These are phyloP conservation scores for Malus sylvestris DNA, from an alignment of 306 rosid genomes.

Conservation along the genomic window DNA sequence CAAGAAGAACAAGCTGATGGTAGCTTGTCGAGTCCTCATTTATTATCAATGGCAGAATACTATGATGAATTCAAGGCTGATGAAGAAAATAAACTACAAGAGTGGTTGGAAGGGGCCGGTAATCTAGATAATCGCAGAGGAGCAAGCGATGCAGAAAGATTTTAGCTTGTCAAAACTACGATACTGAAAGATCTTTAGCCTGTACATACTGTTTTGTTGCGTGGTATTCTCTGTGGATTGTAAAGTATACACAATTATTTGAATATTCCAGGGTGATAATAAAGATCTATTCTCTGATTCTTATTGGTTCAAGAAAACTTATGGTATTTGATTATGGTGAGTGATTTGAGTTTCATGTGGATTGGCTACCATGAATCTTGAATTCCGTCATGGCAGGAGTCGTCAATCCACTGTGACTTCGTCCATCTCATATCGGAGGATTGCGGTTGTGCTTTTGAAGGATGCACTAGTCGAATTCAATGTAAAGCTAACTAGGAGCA, in stretches of 20 bases:
- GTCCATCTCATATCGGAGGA: neutral
- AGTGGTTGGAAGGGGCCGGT: conserved; percentile 63
- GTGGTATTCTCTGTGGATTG: neutral
- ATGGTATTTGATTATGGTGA: too few species aligned
- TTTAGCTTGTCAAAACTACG: conserved; percentile 13
- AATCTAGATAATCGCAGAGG: conserved; percentile 16
- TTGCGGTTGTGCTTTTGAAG: too few species aligned
- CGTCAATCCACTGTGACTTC: neutral
- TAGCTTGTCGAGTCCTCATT: conserved; percentile 19
- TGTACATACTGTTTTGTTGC: conserved; percentile 16
- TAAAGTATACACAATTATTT: conserved; percentile 9
- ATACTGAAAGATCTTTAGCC: conserved; percentile 6
- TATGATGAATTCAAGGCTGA: conserved; percentile 64
- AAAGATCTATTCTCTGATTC: neutral
- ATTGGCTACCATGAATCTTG: too few species aligned
- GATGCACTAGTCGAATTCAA: neutral
- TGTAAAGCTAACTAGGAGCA: neutral
- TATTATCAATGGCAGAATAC: conserved; percentile 37
- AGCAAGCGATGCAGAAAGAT: conserved; percentile 25
- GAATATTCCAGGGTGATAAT: neutral
- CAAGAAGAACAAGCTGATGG: conserved; percentile 21
- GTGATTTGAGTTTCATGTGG: too few species aligned
- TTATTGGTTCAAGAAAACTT: neutral
- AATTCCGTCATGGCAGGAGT: neutral
- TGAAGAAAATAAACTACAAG: conserved; percentile 69